Percentiles rank a stretch among this genome's conserved stretches.
Conservation (phyloP, 805 yeast genomes). For the Candida ponderosae region DNA sequence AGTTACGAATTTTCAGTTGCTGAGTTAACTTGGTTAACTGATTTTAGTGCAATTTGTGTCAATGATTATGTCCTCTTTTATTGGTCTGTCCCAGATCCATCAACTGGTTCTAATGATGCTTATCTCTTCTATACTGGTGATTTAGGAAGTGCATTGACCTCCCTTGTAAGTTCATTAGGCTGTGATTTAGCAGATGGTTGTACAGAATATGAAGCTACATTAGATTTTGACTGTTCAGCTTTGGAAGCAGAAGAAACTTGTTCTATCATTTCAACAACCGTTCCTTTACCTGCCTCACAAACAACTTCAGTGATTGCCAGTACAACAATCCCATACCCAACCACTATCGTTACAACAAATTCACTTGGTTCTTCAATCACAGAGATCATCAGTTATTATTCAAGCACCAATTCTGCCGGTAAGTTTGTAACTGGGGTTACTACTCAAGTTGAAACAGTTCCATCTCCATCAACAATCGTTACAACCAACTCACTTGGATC, state of each 20-base stretch:
- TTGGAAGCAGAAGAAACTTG: not conserved
- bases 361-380: not conserved
- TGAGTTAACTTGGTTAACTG: not conserved
- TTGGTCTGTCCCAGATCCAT: slow-evolving; percentile 2
- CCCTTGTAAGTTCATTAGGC: not conserved
- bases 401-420: slow-evolving; percentile 24
- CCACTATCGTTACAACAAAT: slow-evolving; percentile 1
- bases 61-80: slow-evolving; percentile 1
- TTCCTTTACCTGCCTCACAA: too few relatives aligned
- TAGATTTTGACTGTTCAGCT: slow-evolving; percentile 7
- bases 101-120: slow-evolving; percentile 2
- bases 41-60: slow-evolving; percentile 3
- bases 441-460: slow-evolving; percentile 14
- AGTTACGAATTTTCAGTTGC: slow-evolving; percentile 5
- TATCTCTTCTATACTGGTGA: slow-evolving; percentile 13
- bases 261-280: not conserved
- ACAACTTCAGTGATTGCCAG: too few relatives aligned
- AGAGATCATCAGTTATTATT: slow-evolving; percentile 30
- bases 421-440: slow-evolving; percentile 7
- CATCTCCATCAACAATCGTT: slow-evolving; percentile 16
- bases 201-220: slow-evolving; percentile 1
- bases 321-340: not conserved
- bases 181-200: slow-evolving; percentile 8
- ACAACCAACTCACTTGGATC: slow-evolving; percentile 14
- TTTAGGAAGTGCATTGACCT: slow-evolving; percentile 6